These are phyloP conservation scores for Gliomastix tumulicola DNA, from an alignment of 2,329 filamentous ascomycete species.

Conservation along the genomic window DNA sequence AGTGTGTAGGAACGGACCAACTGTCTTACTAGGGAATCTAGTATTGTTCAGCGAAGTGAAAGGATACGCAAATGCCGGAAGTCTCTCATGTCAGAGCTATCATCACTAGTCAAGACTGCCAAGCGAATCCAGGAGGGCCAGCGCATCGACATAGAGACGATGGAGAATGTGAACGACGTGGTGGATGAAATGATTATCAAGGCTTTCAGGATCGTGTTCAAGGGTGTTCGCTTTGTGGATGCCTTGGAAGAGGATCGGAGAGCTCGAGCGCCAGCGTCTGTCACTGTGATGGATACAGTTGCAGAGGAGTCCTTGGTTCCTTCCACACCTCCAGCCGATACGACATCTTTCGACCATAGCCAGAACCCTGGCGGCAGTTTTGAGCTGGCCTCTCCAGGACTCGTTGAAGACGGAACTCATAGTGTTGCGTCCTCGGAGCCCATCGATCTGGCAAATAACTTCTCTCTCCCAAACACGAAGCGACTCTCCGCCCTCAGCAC, in stretches of 20 bases:
- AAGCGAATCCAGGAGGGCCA: constrained; percentile 77
- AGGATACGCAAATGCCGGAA: constrained; percentile 75
- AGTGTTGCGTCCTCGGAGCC: constrained; percentile 25
- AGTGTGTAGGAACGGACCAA: constrained; percentile 73
- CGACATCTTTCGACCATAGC: constrained; percentile 37
- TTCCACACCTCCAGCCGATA: constrained; percentile 57
- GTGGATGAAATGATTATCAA: constrained; percentile 91
- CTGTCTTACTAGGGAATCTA: constrained; percentile 77
- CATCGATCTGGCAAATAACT: constrained; percentile 7
- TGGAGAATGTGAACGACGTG: constrained; percentile 62
- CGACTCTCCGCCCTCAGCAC: constrained; percentile 38
- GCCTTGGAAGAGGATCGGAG: constrained; percentile 63
- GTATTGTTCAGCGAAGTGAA: constrained; percentile 68
- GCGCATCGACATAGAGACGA: constrained; percentile 34
- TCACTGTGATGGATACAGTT: constrained; percentile 54
- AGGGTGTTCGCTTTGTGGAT: constrained; percentile 85
- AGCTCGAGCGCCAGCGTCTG: constrained; percentile 40
- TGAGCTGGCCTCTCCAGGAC: no score
- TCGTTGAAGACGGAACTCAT: no score
- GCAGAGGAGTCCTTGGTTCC: constrained; percentile 51
- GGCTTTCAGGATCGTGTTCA: constrained; percentile 89
- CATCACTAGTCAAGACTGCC: constrained; percentile 79
- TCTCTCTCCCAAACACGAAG: constrained; percentile 22
- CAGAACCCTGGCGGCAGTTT: no score
- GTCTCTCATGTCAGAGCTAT: constrained; percentile 81